A percentile compares a stretch with the other conserved stretches of the same genome.
These are phyloP conservation scores for Cystobasidium tubakii DNA, from an alignment of 768 basidiomycete species.

Conservation along the genomic window DNA sequence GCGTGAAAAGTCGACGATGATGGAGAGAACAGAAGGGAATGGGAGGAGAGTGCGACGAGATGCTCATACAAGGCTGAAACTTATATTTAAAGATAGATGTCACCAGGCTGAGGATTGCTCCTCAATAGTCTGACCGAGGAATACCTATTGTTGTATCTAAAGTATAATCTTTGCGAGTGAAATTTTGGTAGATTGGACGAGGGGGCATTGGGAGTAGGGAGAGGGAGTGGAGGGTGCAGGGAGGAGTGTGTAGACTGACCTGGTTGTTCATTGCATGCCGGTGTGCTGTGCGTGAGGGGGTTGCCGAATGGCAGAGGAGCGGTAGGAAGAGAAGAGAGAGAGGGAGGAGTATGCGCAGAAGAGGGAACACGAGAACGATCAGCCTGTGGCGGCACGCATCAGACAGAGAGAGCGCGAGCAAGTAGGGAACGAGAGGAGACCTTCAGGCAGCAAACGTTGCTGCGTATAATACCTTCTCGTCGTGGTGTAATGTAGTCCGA, in stretches of 20 bases:
- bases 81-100: constrained; percentile 31
- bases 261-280: too few relatives aligned
- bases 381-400: neutral
- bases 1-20: neutral
- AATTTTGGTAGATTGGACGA: neutral
- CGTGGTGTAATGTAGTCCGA: neutral
- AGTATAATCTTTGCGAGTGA: constrained; percentile 30
- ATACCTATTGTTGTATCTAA: constrained; percentile 30
- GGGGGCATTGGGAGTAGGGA: neutral
- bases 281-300: neutral
- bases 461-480: neutral
- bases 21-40: neutral
- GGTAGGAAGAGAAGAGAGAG: neutral
- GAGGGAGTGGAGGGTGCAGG: neutral
- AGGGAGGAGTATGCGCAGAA: neutral
- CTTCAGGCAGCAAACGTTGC: neutral
- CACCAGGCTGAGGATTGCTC: constrained; percentile 14
- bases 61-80: constrained; percentile 39
- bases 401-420: neutral
- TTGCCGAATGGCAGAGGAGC: neutral
- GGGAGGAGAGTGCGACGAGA: neutral
- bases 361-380: neutral
- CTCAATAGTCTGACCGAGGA: constrained; percentile 30
- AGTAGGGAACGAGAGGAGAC: neutral
- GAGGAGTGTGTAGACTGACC: neutral